These are phyloP conservation scores for Colletotrichum magnum DNA, from an alignment of 2,329 filamentous ascomycete species.

Conservation along the genomic window DNA sequence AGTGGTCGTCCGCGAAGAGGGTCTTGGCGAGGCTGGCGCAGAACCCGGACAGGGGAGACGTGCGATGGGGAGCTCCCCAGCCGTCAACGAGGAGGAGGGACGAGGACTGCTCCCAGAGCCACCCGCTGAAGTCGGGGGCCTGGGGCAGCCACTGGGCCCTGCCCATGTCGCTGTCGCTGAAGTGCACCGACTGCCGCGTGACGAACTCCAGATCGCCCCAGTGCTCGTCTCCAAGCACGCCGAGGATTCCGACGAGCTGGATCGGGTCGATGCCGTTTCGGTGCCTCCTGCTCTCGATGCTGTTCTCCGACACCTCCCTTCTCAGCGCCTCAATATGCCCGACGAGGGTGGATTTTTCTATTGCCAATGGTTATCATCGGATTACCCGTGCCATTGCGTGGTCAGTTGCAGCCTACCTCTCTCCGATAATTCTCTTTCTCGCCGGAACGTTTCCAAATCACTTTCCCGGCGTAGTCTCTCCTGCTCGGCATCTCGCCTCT, in stretches of 20 bases:
- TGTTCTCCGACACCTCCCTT: neutral
- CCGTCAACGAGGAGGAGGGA: constrained; percentile 10
- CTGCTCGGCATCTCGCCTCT: neutral
- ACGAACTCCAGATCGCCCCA: neutral
- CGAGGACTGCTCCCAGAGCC: neutral
- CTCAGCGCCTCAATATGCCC: neutral
- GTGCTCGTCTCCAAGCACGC: neutral
- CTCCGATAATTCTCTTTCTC: no score
- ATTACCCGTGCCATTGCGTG: no score
- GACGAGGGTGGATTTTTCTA: neutral
- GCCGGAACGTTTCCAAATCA: neutral
- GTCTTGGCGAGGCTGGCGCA: neutral
- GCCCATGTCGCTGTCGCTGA: neutral
- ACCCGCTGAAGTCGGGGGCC: neutral
- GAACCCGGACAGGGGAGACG: neutral
- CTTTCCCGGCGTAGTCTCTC: neutral
- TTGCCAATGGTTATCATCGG: neutral
- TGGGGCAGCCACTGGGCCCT: constrained; percentile 1
- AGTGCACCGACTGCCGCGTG: neutral
- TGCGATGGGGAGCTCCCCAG: neutral
- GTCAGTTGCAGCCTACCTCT: no score
- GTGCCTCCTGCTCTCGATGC: neutral
- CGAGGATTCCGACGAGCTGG: neutral
- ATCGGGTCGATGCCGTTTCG: neutral
- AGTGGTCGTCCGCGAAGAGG: neutral